These are phyloP conservation scores for Zygoascus flipseniorum DNA, from an alignment of 805 yeast genomes.

Conservation along the genomic window DNA sequence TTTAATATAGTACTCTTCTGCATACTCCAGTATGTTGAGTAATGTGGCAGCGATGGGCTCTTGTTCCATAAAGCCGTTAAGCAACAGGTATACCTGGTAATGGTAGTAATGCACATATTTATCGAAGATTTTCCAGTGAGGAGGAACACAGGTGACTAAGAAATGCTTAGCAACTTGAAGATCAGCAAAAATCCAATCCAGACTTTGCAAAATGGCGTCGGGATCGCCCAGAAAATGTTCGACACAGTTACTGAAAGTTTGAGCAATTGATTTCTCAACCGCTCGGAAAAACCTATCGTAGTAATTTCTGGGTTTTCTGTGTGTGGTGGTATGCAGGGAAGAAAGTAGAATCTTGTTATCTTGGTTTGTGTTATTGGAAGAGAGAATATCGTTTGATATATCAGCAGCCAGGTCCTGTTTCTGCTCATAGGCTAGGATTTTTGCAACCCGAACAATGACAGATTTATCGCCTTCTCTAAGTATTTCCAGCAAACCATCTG, in stretches of 20 bases:
- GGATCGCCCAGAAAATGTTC: constrained; percentile 39
- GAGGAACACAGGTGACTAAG: constrained; percentile 54
- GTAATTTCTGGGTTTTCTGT: constrained; percentile 45
- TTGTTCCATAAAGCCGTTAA: constrained; percentile 50
- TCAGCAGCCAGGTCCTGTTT: constrained; percentile 58
- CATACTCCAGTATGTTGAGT: constrained; percentile 67
- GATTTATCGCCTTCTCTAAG: constrained; percentile 57
- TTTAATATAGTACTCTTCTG: constrained; percentile 53
- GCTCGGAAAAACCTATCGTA: constrained; percentile 50
- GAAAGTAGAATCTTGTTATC: constrained; percentile 7
- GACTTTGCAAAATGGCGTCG: constrained; percentile 55
- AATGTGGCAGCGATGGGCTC: constrained; percentile 78
- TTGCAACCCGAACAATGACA: constrained; percentile 61
- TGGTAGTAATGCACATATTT: constrained; percentile 61
- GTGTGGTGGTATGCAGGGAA: constrained; percentile 3
- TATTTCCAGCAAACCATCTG: constrained; percentile 62
- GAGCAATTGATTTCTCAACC: constrained; percentile 51
- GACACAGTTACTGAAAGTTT: constrained; percentile 59
- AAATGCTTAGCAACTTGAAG: constrained; percentile 55
- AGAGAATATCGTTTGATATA: constrained; percentile 17
- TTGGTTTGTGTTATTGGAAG: constrained; percentile 29
- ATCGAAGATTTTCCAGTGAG: constrained; percentile 62
- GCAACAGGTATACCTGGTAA: constrained; percentile 50
- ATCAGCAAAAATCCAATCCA: constrained; percentile 82
- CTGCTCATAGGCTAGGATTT: constrained; percentile 74